Evolutionary conservation across 495 filamentous ascomycete genomes (phyloP).

Genomic region (Neurospora sp.): DNA sequence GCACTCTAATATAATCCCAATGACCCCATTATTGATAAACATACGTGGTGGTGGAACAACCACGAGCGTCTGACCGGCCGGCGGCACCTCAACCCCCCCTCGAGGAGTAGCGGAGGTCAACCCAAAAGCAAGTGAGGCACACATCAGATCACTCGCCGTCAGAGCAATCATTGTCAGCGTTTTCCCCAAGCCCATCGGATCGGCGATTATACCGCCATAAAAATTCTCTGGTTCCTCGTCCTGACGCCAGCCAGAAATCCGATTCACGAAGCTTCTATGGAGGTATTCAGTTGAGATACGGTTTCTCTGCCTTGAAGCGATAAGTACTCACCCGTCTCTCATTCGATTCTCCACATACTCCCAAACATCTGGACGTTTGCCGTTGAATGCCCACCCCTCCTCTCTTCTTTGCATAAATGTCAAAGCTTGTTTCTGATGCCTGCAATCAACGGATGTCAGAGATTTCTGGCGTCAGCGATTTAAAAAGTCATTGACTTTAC

Average conservation of each 20-base stretch:
- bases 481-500: background rate
- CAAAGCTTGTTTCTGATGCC: conserved; percentile 36
- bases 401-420: conserved; percentile 35
- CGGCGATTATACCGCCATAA: conserved; percentile 31
- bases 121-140: background rate
- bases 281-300: background rate
- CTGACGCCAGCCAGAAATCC: conserved; percentile 12
- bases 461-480: fast-evolving
- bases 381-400: conserved; percentile 22
- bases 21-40: background rate
- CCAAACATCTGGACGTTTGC: conserved; percentile 15
- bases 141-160: conserved; percentile 15
- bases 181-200: conserved; percentile 35
- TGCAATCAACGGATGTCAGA: background rate
- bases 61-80: conserved; percentile 16
- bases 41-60: conserved; percentile 29
- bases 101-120: background rate
- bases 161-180: conserved; percentile 30
- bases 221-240: conserved; percentile 16
- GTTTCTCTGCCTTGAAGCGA: background rate
- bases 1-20: background rate
- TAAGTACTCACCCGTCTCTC: conserved; percentile 5
- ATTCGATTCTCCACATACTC: conserved; percentile 5
- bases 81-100: background rate
- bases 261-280: conserved; percentile 18